A percentile compares a stretch with the other conserved stretches of the same genome.
Conservation (phyloP, 2,329 filamentous ascomycete species). For the Fusarium tupiense region DNA sequence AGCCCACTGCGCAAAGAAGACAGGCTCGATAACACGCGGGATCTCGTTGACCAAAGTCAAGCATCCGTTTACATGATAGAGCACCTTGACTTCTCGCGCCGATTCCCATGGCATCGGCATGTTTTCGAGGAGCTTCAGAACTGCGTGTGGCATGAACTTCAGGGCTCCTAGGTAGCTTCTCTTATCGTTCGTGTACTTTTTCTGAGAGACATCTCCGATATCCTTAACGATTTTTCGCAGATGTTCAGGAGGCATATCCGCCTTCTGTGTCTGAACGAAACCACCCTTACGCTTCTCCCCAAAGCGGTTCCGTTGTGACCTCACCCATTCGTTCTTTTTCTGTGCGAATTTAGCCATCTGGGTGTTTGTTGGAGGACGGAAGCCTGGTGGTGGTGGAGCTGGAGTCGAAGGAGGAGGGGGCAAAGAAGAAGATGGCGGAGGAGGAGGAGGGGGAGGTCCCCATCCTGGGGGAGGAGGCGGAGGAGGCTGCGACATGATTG, state of each 20-base stretch:
- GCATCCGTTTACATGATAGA: slow-evolving; percentile 98
- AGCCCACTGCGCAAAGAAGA: slow-evolving; percentile 98
- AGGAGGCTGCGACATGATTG: slow-evolving; percentile 62
- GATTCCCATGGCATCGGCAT: slow-evolving; percentile 99
- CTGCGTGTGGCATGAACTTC: slow-evolving; percentile 99
- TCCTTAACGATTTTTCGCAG: slow-evolving; percentile 97
- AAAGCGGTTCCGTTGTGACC: slow-evolving; percentile 89
- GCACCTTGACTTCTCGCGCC: slow-evolving; percentile 92
- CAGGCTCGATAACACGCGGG: slow-evolving; percentile 94
- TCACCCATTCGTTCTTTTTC: slow-evolving; percentile 99
- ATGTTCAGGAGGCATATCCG: slow-evolving; percentile 98
- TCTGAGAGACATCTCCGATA: slow-evolving; percentile 98
- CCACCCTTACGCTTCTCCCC: slow-evolving; percentile 97
- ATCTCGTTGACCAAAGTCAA: slow-evolving; percentile 96
- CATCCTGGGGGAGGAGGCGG: slow-evolving; percentile 68
- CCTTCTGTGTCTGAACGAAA: slow-evolving; percentile 97
- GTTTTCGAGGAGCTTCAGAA: slow-evolving; percentile 96
- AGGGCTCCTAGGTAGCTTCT: slow-evolving; percentile 95
- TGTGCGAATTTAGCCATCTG: slow-evolving; percentile 94
- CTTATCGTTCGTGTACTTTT: slow-evolving; percentile 99
- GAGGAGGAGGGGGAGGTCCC: slow-evolving; percentile 57
- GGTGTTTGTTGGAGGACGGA: slow-evolving; percentile 81
- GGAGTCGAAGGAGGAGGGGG: slow-evolving; percentile 65
- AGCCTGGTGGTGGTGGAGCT: slow-evolving; percentile 85
- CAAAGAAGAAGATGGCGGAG: slow-evolving; percentile 64